Conservation (phyloP, 1,284 basidiomycete genomes). For the Tilletia setariae region DNA sequence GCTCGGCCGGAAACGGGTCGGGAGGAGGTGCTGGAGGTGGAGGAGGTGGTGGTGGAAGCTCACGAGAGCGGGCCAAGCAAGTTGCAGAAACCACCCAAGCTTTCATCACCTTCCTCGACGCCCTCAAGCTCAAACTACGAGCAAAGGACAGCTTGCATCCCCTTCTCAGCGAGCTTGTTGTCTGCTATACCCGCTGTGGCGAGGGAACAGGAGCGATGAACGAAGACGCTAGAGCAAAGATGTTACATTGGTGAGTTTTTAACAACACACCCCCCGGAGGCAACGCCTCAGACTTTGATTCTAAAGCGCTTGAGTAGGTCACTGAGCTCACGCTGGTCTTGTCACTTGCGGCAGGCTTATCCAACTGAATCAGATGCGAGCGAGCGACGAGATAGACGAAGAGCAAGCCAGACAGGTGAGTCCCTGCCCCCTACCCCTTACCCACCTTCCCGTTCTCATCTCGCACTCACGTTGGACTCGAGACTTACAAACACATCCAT, state of each 20-base stretch:
- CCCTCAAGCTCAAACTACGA: constrained; percentile 81
- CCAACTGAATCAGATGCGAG: constrained; percentile 92
- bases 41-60: no score
- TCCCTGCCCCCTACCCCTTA: constrained; percentile 16
- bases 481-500: no score
- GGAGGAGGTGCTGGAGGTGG: no score
- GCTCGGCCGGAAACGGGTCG: no score
- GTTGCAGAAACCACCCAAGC: constrained; percentile 95
- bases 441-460: no score
- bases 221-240: constrained; percentile 84
- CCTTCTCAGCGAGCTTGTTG: constrained; percentile 87
- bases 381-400: constrained; percentile 90
- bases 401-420: constrained; percentile 87
- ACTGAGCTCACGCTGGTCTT: not conserved
- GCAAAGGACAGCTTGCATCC: constrained; percentile 97
- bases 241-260: constrained; percentile 77
- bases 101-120: constrained; percentile 99
- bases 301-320: no score
- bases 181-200: constrained; percentile 58
- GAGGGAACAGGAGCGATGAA: constrained; percentile 68
- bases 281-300: no score
- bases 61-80: constrained; percentile 85
- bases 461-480: not conserved
- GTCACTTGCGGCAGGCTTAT: constrained; percentile 69
- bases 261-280: no score